Percentiles rank a stretch among this genome's conserved stretches.
These are phyloP conservation scores for Ganoderma lucidum DNA, from an alignment of 1,284 basidiomycete species.

Conservation along the genomic window DNA sequence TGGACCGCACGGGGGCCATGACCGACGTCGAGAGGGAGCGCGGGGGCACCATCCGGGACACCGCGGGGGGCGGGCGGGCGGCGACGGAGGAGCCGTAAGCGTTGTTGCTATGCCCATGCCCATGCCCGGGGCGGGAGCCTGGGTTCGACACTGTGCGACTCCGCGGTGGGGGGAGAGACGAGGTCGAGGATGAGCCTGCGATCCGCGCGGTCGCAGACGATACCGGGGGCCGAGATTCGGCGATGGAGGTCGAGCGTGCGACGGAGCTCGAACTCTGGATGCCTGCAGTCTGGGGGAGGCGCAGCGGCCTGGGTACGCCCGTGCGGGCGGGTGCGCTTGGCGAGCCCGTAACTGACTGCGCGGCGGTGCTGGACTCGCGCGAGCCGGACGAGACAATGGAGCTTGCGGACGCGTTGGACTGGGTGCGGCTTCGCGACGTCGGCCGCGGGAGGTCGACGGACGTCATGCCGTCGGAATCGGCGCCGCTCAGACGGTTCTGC, in stretches of 20 bases:
- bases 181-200: conserved; percentile 8
- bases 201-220: conserved; percentile 10
- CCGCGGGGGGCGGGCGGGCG: conserved; percentile 5
- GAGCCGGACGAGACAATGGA: conserved; percentile 32
- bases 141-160: conserved; percentile 34
- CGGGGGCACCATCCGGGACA: conserved; percentile 23
- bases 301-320: conserved; percentile 32
- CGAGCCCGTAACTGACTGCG: conserved; percentile 29
- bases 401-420: conserved; percentile 34
- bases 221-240: conserved; percentile 11
- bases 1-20: conserved; percentile 30
- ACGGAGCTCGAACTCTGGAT: conserved; percentile 14
- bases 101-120: background rate
- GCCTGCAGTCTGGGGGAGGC: conserved; percentile 32
- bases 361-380: conserved; percentile 28
- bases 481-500: conserved; percentile 19
- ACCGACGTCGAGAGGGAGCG: conserved; percentile 26
- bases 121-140: conserved; percentile 15
- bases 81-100: conserved; percentile 5
- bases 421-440: conserved; percentile 24
- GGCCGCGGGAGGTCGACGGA: conserved; percentile 15
- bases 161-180: conserved; percentile 13
- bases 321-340: conserved; percentile 19
- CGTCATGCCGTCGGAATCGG: conserved; percentile 26
- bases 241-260: conserved; percentile 12